phyloP scores from a whole-genome alignment of 106 monocot genomes.

The Dendrobium huoshanense region DNA sequence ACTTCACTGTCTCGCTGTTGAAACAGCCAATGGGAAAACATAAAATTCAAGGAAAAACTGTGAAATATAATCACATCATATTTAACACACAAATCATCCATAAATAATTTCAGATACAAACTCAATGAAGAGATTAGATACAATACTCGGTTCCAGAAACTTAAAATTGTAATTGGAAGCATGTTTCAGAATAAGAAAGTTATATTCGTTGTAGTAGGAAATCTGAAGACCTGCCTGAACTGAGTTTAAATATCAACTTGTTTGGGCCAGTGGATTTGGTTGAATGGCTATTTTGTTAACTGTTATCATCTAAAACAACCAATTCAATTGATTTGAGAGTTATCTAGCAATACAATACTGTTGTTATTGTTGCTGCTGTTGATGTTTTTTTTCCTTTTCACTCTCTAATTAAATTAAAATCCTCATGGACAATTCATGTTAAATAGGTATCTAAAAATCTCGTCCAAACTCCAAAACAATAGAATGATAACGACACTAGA shows the following conservation, averaged over 20 bases:
- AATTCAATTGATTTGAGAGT: background rate
- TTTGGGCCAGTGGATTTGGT: background rate
- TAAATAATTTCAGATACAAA: background rate
- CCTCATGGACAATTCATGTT: too few relatives aligned
- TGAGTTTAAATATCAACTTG: background rate
- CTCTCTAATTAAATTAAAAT: too few relatives aligned
- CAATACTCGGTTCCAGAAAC: background rate
- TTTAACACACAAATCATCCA: background rate
- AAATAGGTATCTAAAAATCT: too few relatives aligned
- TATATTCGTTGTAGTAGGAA: too few relatives aligned
- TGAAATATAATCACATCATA: background rate
- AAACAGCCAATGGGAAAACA: too few relatives aligned
- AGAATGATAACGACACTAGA: background rate
- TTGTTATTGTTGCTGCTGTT: background rate
- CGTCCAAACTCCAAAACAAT: background rate
- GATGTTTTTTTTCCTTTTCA: too few relatives aligned
- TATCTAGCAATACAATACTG: background rate
- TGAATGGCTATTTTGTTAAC: background rate
- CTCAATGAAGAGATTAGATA: background rate
- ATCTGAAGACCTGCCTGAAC: too few relatives aligned
- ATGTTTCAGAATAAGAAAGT: too few relatives aligned
- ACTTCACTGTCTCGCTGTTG: slow-evolving; percentile 82
- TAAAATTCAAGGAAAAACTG: background rate
- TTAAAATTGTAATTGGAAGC: too few relatives aligned
- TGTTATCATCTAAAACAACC: too few relatives aligned